phyloP scores from a whole-genome alignment of 78 protist species.

The Speleostelium caveatum region DNA sequence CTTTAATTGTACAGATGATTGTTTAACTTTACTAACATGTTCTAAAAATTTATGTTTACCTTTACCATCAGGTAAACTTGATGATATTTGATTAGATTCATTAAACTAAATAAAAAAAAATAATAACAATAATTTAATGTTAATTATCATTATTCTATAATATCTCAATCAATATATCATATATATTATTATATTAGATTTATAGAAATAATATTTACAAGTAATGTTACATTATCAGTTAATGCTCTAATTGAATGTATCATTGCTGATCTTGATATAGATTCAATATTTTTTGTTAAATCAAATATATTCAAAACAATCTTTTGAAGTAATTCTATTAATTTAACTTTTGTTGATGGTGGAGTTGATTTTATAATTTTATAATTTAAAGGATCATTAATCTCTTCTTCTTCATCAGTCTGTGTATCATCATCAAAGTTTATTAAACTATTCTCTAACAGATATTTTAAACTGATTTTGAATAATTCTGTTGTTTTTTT shows the following conservation, averaged over 20 bases:
- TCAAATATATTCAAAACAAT: not conserved
- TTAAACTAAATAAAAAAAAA: not conserved
- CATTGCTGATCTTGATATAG: constrained; percentile 27
- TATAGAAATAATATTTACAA: not conserved
- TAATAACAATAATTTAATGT: not conserved
- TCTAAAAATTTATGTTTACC: constrained; percentile 52
- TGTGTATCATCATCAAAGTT: not conserved
- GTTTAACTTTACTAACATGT: constrained; percentile 18
- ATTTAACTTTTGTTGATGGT: constrained; percentile 27
- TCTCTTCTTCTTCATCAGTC: constrained; percentile 16
- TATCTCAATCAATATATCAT: not conserved
- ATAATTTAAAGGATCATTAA: constrained; percentile 24
- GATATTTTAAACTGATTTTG: constrained; percentile 10
- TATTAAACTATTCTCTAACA: constrained; percentile 11
- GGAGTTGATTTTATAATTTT: constrained; percentile 12
- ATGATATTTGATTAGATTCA: constrained; percentile 16
- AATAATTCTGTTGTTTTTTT: constrained; percentile 17
- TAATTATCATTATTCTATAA: not conserved
- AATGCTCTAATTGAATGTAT: constrained; percentile 19
- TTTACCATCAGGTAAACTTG: constrained; percentile 65
- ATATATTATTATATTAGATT: too few relatives aligned
- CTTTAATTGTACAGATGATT: constrained; percentile 49
- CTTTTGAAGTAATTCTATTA: constrained; percentile 26
- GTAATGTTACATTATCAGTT: constrained; percentile 3
- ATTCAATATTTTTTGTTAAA: constrained; percentile 5